Base-by-base conservation (phyloP, 192 early-diverging fungal genomes). In the Podila minutissima region DNA sequence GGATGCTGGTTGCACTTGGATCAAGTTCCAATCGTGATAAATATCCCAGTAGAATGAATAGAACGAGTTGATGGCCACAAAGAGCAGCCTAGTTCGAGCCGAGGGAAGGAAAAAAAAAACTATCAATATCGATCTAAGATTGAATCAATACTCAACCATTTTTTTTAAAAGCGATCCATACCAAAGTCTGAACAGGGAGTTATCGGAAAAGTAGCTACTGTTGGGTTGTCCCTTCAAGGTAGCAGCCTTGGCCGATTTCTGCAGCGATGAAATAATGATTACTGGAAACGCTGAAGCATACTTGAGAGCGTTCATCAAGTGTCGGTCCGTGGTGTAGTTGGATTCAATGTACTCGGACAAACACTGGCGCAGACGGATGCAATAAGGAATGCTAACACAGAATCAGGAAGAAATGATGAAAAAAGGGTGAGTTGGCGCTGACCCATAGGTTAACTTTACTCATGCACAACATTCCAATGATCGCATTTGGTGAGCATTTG, bases 21-120 rank as follows among this genome's bases (percentile, higher is more conserved):
- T 33, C 38, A 98, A 72, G 33, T 91, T 88, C 97, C 97, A 99
- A 83, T 98, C 97, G 75, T 95, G 92, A 20, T 87, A 89, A 32
- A 98, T 88, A 86, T 99, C 97, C 98, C 97, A 99, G 82, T 97
- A 97, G 51, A 97, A 91, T 7, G 94, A 97, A 83, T 94, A 99
- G 19, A 96, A 85, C 35, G 97, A 96, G 84, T 98, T 98, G 64
- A 98, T 82, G 29, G 92, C 85, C 1, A 94, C 92, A 28, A 86
- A 86, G 38, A 88, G 66, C 19, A 90, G 71, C 89, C 89, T 90
- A 77, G 8, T 3, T 46, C 1, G 41, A 17, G 13, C 6, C 37
- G 20, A 17, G 62, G 31, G 7, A 28, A 32, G 63, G 50, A 85
- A 3, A 62, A 53, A 60, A 59, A 78, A 81, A 81, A 37, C 75